A percentile compares a stretch with the other conserved stretches of the same genome.
These are phyloP conservation scores for Candida methanosorbosa DNA, from an alignment of 805 yeast genomes.

Conservation along the genomic window DNA sequence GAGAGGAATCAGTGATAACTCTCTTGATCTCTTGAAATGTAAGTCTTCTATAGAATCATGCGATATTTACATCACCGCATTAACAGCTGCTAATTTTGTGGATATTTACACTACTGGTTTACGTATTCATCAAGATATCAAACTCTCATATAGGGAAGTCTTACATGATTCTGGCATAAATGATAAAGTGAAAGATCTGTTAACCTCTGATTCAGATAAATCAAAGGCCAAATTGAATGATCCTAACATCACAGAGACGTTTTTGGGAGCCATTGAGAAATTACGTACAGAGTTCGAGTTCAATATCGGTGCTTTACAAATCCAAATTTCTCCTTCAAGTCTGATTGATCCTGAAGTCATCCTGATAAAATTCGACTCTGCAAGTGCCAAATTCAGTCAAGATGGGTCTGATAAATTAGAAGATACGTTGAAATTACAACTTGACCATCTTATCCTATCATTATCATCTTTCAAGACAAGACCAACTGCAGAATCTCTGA, in stretches of 20 bases:
- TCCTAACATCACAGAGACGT: constrained; percentile 9
- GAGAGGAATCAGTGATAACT: constrained; percentile 34
- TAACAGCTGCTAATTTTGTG: constrained; percentile 74
- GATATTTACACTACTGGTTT: constrained; percentile 67
- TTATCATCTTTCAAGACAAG: constrained; percentile 51
- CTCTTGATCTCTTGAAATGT: constrained; percentile 56
- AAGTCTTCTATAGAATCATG: constrained; percentile 40
- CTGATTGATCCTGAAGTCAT: constrained; percentile 72
- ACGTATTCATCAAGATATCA: constrained; percentile 67
- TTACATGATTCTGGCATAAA: constrained; percentile 45
- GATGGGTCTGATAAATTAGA: constrained; percentile 36
- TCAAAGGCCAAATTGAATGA: not conserved
- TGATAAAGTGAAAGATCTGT: not conserved
- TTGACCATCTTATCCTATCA: constrained; percentile 59
- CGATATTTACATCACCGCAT: constrained; percentile 65
- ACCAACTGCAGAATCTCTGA: constrained; percentile 35
- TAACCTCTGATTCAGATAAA: not conserved
- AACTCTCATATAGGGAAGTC: constrained; percentile 66
- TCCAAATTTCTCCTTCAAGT: constrained; percentile 78
- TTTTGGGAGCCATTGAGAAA: constrained; percentile 24
- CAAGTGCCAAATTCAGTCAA: constrained; percentile 45
- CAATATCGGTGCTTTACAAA: constrained; percentile 41
- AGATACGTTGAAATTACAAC: constrained; percentile 49
- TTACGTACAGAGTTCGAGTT: constrained; percentile 66
- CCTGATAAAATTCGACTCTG: constrained; percentile 46